A percentile compares a stretch with the other conserved stretches of the same genome.
Evolutionary conservation across 2,329 filamentous ascomycete genomes (phyloP).

Genomic region (Ophiostoma triangulosporum): DNA sequence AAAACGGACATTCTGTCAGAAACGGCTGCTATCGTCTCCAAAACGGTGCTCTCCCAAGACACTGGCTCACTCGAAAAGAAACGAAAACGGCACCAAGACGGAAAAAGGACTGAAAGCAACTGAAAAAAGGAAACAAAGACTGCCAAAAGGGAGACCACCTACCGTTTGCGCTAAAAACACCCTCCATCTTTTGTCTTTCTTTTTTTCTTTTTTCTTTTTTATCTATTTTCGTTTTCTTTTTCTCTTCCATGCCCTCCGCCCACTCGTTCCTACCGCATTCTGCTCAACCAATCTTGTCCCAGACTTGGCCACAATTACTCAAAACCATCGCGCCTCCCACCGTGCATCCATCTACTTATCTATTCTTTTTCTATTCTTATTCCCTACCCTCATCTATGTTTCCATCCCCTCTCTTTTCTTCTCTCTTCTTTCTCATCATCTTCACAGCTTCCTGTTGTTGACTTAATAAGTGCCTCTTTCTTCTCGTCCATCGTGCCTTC

Average conservation of each 20-base stretch:
- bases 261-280: background rate
- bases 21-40: background rate
- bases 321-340: conserved; percentile 2
- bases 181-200: background rate
- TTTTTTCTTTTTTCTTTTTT: background rate
- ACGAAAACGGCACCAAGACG: background rate
- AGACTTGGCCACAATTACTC: background rate
- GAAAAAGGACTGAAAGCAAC: background rate
- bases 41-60: background rate
- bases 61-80: background rate
- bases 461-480: background rate
- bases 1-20: background rate
- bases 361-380: conserved; percentile 1
- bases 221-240: background rate
- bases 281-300: background rate
- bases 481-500: background rate
- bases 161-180: background rate
- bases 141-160: background rate
- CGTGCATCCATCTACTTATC: background rate
- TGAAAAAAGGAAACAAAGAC: background rate
- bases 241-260: background rate
- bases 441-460: background rate
- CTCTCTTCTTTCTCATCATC: background rate
- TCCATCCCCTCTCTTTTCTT: background rate
- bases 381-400: background rate